Evolutionary conservation across 495 filamentous ascomycete genomes (phyloP), one percentile per base, ranked within the genome.

Genomic region (Xylaria telfairii): DNA sequence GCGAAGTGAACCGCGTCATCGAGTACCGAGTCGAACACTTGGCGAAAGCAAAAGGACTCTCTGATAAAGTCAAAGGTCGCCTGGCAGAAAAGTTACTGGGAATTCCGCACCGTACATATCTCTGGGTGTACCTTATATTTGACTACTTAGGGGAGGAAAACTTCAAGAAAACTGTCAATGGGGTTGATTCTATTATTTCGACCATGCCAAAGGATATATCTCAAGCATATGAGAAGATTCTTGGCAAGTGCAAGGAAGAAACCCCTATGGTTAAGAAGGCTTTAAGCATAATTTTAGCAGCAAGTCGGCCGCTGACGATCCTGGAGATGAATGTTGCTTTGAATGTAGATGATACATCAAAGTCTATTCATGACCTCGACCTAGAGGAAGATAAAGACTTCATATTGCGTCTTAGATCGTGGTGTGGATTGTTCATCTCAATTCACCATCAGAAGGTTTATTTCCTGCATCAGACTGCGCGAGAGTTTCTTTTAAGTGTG

Each of bases 1-100:
- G 72, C 3, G 86, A 88, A 65, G 86, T 87, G 49, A 73, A 81
- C 69, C 63, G 79, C 34, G 78, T 85, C 21, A 83, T 86, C 62
- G 47, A 77, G 54, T 42, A 57, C 19, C 73, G 75, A 54, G 75
- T 83, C 6, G 42, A 76, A 12, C 65, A 80, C 21, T 57, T 83
- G 46, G 71, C 61, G 62, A 51, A 66, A 51, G 28, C 46, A 39
- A 69, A 73, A 21, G 28, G 37, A 1, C 70, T 83, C 17, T 71
- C 15, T 37, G 30, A 34, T 0, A 9, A 75, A 3, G 73, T 77
- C 41, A 64, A 65, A 37, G 12, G 67, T 0, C 39, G 69, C 7
- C 71, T 86, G 9, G 65, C 69, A 44, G 32, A 74, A 32, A 70
- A 75, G 47, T 70, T 86, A 26, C 64, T 71, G 2, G 8, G 51